Conservation (phyloP, 2,329 filamentous ascomycete species). For the Calonectria pauciramosa region DNA sequence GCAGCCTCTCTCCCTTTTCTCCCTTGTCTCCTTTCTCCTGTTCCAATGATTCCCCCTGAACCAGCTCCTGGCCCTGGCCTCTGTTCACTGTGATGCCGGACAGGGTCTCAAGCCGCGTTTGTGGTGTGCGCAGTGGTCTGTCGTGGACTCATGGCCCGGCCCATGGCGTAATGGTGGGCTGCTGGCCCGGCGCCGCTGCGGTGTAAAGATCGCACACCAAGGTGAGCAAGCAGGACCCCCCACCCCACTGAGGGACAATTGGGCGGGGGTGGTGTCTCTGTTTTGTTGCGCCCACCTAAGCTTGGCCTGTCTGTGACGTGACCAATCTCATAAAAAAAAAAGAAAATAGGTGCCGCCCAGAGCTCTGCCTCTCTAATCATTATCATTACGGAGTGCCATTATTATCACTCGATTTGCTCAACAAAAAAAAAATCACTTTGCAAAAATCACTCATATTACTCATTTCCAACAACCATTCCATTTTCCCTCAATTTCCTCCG, state of each 20-base stretch:
- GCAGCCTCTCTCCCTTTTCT: not conserved
- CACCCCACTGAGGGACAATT: too few species aligned
- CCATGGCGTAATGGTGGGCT: constrained; percentile 2
- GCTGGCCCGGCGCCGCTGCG: constrained; percentile 1
- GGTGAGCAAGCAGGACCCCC: not conserved
- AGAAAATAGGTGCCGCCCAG: not conserved
- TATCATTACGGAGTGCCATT: constrained; percentile 13
- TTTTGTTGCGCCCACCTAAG: not conserved
- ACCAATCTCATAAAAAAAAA: not conserved
- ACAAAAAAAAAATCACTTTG: constrained; percentile 1
- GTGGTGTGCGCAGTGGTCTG: constrained; percentile 1
- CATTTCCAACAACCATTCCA: not conserved
- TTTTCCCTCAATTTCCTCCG: not conserved
- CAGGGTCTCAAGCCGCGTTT: not conserved
- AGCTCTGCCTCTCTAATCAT: not conserved
- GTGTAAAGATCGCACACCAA: not conserved
- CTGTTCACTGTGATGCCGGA: not conserved
- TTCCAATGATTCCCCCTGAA: not conserved
- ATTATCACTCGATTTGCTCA: constrained; percentile 7
- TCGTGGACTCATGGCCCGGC: not conserved
- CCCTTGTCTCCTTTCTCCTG: not conserved
- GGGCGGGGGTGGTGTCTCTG: not conserved
- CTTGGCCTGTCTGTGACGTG: not conserved
- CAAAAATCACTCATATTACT: constrained; percentile 4
- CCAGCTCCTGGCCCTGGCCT: not conserved